phyloP scores from a whole-genome alignment of 768 basidiomycete genomes.

The Amyloporia xantha region DNA sequence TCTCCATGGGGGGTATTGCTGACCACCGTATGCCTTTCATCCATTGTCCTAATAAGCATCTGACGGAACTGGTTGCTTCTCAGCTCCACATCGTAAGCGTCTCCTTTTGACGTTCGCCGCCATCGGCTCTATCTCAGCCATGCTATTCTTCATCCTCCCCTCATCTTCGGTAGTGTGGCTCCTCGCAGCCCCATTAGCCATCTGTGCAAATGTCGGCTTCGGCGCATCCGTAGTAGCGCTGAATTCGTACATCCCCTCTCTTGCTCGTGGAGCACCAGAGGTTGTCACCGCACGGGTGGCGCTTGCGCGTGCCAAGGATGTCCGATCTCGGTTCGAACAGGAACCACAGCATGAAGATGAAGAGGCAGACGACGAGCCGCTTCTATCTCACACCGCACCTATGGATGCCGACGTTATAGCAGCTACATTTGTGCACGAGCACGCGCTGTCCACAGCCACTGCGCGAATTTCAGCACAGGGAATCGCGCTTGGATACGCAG shows the following conservation, averaged over 20 bases:
- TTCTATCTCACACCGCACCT: constrained; percentile 5
- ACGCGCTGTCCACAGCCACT: constrained; percentile 61
- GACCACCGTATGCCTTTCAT: constrained; percentile 64
- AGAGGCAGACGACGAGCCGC: constrained; percentile 12
- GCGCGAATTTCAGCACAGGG: constrained; percentile 81
- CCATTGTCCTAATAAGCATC: background rate
- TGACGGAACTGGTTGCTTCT: background rate
- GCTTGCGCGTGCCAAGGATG: constrained; percentile 11
- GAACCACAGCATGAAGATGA: constrained; percentile 4
- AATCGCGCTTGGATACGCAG: constrained; percentile 79
- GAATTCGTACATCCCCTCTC: constrained; percentile 79
- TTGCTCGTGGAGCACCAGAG: constrained; percentile 62
- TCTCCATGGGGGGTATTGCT: constrained; percentile 89
- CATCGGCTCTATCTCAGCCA: constrained; percentile 61
- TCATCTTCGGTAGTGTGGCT: constrained; percentile 68
- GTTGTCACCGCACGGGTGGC: constrained; percentile 38
- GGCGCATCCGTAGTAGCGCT: constrained; percentile 83
- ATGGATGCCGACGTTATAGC: constrained; percentile 12
- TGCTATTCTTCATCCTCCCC: constrained; percentile 66
- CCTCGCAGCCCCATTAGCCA: constrained; percentile 59
- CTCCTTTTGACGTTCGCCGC: constrained; percentile 72
- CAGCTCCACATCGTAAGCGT: constrained; percentile 66
- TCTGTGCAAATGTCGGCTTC: constrained; percentile 79
- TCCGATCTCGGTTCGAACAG: too few species aligned
- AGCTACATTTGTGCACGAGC: constrained; percentile 37